Percentiles rank a stretch among this genome's conserved stretches.
Evolutionary conservation across 2,329 filamentous ascomycete genomes (phyloP).

Genomic region (Phoma sp.): DNA sequence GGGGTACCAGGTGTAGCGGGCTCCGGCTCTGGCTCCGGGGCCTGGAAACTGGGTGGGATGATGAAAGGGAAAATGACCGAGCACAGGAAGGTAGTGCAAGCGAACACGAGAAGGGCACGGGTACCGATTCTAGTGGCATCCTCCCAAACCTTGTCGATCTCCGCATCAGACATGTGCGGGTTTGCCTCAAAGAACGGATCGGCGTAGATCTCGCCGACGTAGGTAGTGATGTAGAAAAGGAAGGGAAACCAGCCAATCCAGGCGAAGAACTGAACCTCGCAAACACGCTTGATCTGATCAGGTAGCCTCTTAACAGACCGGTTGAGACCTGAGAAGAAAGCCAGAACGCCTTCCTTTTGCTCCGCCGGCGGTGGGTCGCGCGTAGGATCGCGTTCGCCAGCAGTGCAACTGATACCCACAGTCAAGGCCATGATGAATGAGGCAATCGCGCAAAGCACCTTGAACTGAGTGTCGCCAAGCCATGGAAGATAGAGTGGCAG

Average conservation of each 20-base stretch:
- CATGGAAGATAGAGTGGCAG: constrained; percentile 77
- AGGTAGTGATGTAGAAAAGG: constrained; percentile 93
- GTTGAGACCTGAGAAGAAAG: constrained; percentile 81
- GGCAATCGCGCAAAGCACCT: constrained; percentile 86
- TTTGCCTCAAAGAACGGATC: constrained; percentile 79
- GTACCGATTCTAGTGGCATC: constrained; percentile 85
- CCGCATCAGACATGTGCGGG: constrained; percentile 74
- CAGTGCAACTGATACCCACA: constrained; percentile 70
- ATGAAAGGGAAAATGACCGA: constrained; percentile 87
- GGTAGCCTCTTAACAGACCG: constrained; percentile 79
- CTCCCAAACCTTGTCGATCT: constrained; percentile 83
- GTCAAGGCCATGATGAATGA: constrained; percentile 74
- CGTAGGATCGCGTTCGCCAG: constrained; percentile 78
- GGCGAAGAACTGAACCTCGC: constrained; percentile 67
- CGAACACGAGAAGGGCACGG: constrained; percentile 86
- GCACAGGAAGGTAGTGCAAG: constrained; percentile 79
- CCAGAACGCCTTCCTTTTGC: constrained; percentile 68
- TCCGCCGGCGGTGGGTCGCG: constrained; percentile 66
- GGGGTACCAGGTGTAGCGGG: constrained; percentile 37
- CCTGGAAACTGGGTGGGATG: constrained; percentile 77
- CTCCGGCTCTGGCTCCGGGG: constrained; percentile 38
- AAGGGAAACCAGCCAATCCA: constrained; percentile 98
- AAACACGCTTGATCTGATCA: constrained; percentile 81
- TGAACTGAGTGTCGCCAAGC: constrained; percentile 88
- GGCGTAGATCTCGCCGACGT: constrained; percentile 90